These are phyloP conservation scores for Talaromyces sp. DNA, from an alignment of 2,329 filamentous ascomycete genomes.

Conservation along the genomic window DNA sequence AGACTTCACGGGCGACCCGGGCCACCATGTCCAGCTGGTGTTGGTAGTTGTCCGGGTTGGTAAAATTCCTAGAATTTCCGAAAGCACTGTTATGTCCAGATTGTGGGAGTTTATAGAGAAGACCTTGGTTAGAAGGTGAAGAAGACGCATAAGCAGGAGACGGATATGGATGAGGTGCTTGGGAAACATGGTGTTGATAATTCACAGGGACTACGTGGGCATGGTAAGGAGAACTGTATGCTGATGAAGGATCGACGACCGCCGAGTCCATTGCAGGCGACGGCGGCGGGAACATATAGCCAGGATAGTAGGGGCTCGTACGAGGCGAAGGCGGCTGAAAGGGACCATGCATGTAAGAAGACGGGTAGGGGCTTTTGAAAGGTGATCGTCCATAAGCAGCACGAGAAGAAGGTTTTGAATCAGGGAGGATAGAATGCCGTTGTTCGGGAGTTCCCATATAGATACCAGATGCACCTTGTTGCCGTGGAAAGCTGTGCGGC, in stretches of 20 bases:
- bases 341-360: conserved; percentile 24
- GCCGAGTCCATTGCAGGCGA: conserved; percentile 22
- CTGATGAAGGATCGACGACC: conserved; percentile 21
- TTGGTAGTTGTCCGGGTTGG: conserved; percentile 41
- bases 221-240: conserved; percentile 26
- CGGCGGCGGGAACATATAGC: conserved; percentile 24
- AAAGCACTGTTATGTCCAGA: not conserved
- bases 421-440: conserved; percentile 19
- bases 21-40: conserved; percentile 53
- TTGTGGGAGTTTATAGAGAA: conserved; percentile 6
- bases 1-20: conserved; percentile 57
- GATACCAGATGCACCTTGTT: conserved; percentile 18
- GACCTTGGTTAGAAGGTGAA: conserved; percentile 18
- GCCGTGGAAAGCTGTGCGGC: conserved; percentile 20
- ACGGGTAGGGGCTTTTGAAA: conserved; percentile 31
- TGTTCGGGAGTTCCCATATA: conserved; percentile 21
- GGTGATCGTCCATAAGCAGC: conserved; percentile 33
- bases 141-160: conserved; percentile 21
- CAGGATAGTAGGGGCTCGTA: conserved; percentile 24
- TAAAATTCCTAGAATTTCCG: not conserved
- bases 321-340: conserved; percentile 32
- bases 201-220: conserved; percentile 23
- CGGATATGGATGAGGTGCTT: conserved; percentile 20
- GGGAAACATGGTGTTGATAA: conserved; percentile 22
- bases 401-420: conserved; percentile 24